These are phyloP conservation scores for Daedalea quercina DNA, from an alignment of 768 basidiomycete genomes.

Conservation along the genomic window DNA sequence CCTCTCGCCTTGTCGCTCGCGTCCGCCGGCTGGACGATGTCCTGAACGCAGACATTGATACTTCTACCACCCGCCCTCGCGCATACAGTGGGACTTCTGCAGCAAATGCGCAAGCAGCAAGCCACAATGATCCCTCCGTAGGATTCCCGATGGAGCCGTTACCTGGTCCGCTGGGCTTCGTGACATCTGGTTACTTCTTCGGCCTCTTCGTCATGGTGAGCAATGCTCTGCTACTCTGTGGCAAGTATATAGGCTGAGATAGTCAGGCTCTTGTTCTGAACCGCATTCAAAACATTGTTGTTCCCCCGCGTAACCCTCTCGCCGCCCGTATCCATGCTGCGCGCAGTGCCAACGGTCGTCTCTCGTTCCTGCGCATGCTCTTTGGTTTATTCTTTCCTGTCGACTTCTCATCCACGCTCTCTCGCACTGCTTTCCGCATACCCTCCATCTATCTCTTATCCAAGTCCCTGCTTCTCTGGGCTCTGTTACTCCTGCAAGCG, in stretches of 20 bases:
- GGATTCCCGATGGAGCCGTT: constrained; percentile 19
- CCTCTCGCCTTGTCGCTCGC: constrained; percentile 32
- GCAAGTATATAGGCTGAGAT: not conserved
- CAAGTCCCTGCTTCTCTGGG: constrained; percentile 53
- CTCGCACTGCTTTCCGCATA: constrained; percentile 52
- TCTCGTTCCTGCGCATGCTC: not conserved
- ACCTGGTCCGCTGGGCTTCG: constrained; percentile 65
- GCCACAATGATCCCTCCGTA: not conserved
- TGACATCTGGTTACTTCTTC: constrained; percentile 67
- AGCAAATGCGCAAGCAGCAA: not conserved
- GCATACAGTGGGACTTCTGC: constrained; percentile 8
- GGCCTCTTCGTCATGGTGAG: constrained; percentile 62
- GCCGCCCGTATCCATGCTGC: constrained; percentile 18
- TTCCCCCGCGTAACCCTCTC: constrained; percentile 46
- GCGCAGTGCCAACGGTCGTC: constrained; percentile 2
- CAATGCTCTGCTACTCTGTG: not conserved
- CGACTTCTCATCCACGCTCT: constrained; percentile 51
- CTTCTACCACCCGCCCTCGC: not conserved
- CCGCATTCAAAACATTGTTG: constrained; percentile 72
- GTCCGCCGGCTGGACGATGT: constrained; percentile 31
- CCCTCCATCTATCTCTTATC: constrained; percentile 59
- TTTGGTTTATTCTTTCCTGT: constrained; percentile 46
- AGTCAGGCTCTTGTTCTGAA: constrained; percentile 60
- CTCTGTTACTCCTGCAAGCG: constrained; percentile 51
- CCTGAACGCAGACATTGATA: constrained; percentile 17